phyloP scores from a whole-genome alignment of 495 filamentous ascomycete genomes.

The Xylaria acuta region DNA sequence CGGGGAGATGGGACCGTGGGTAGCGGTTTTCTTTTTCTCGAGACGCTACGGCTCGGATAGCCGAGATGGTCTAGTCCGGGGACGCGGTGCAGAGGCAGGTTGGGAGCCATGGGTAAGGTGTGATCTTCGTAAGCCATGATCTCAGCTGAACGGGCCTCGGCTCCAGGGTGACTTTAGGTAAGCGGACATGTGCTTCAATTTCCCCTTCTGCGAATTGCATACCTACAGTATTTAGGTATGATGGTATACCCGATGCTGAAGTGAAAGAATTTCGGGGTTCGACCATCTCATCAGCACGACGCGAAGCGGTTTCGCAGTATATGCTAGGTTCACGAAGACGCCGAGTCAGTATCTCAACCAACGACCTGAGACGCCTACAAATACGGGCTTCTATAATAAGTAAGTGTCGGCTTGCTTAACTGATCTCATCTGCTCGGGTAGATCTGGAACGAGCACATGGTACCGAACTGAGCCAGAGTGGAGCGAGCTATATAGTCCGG shows the following conservation, averaged over 20 bases:
- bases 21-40: background rate
- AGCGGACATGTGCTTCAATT: background rate
- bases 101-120: background rate
- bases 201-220: background rate
- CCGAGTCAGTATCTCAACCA: background rate
- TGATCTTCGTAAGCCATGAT: constrained; percentile 1
- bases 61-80: background rate
- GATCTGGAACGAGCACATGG: constrained; percentile 5
- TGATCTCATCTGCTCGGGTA: constrained; percentile 8
- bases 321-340: background rate
- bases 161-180: background rate
- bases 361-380: background rate
- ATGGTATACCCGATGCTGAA: background rate
- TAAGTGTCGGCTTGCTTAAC: background rate
- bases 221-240: background rate
- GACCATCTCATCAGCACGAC: background rate
- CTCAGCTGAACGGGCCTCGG: constrained; percentile 2
- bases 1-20: background rate
- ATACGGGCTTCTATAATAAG: background rate
- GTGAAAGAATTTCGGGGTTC: background rate
- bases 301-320: background rate
- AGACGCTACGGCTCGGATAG: background rate
- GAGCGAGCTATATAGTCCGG: constrained; percentile 2
- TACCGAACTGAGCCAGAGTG: background rate
- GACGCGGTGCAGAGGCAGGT: background rate